Conservation (phyloP, 2,329 filamentous ascomycete species). For the Daldinia eschscholtzii region DNA sequence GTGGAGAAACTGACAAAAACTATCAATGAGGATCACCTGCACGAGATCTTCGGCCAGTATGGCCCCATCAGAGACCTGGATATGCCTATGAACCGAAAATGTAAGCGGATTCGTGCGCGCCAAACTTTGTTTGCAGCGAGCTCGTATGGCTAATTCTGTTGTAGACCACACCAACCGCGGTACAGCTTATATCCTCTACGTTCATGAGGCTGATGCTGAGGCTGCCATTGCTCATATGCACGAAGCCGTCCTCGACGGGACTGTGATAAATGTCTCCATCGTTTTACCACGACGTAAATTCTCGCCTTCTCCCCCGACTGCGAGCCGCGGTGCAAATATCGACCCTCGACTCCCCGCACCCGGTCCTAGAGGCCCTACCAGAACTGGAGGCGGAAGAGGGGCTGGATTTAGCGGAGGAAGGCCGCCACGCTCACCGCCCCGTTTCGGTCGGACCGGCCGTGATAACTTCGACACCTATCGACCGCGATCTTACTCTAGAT, state of each 20-base stretch:
- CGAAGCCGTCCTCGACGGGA: conserved; percentile 92
- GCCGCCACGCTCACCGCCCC: conserved; percentile 45
- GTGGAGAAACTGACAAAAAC: conserved; percentile 97
- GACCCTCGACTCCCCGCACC: conserved; percentile 65
- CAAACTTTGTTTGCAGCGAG: neutral
- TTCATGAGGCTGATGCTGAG: conserved; percentile 82
- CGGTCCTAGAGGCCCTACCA: conserved; percentile 52
- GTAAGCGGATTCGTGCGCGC: conserved; percentile 59
- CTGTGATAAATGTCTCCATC: conserved; percentile 86
- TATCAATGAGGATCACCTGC: conserved; percentile 86
- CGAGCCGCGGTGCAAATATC: conserved; percentile 72
- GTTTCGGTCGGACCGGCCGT: conserved; percentile 48
- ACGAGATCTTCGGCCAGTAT: conserved; percentile 92
- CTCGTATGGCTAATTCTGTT: conserved; percentile 34
- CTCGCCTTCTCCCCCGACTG: conserved; percentile 80
- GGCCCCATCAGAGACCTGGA: conserved; percentile 89
- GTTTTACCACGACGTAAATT: conserved; percentile 87
- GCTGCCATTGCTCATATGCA: conserved; percentile 96
- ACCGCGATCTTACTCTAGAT: conserved; percentile 66
- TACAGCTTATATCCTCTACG: conserved; percentile 91
- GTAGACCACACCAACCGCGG: conserved; percentile 89
- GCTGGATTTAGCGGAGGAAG: conserved; percentile 51
- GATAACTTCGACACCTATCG: conserved; percentile 69
- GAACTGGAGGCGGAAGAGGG: conserved; percentile 52
- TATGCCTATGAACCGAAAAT: conserved; percentile 87